Conservation (phyloP, 208 protist species). For the Naegleria gruberi region DNA sequence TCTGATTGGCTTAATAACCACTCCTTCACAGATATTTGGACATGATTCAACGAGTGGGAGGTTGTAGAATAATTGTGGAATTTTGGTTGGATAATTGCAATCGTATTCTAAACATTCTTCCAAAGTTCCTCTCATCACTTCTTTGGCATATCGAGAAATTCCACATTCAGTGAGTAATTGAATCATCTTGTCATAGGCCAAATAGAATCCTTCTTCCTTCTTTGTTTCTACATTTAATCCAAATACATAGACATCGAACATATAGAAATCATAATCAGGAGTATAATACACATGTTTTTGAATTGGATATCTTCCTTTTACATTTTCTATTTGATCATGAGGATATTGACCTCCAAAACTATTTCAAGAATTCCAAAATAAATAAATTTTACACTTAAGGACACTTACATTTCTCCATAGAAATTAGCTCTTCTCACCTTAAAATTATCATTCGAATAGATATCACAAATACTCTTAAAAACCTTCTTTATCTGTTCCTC, state of each 20-base stretch:
- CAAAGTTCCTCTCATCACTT: not conserved
- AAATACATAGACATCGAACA: not conserved
- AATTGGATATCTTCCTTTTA: not conserved
- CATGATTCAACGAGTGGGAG: not conserved
- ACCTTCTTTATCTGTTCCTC: not conserved
- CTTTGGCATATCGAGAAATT: not conserved
- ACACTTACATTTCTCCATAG: not conserved
- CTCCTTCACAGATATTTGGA: not conserved
- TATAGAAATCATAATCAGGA: not conserved
- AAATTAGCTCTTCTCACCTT: not conserved
- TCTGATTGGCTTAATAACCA: not conserved
- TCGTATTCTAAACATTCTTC: not conserved
- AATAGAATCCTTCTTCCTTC: not conserved
- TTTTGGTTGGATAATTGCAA: not conserved
- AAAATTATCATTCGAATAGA: not conserved
- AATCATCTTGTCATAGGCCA: not conserved
- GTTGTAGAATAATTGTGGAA: not conserved
- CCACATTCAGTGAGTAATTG: not conserved
- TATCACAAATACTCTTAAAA: not conserved
- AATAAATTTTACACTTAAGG: too few relatives aligned
- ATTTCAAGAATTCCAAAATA: too few relatives aligned
- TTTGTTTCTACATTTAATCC: not conserved
- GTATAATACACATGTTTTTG: not conserved
- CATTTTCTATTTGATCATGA: not conserved
- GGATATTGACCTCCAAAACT: not conserved